A percentile compares a stretch with the other conserved stretches of the same genome.
Evolutionary conservation across 2,329 filamentous ascomycete genomes (phyloP).

Genomic region (Aspergillus novofumigatus): DNA sequence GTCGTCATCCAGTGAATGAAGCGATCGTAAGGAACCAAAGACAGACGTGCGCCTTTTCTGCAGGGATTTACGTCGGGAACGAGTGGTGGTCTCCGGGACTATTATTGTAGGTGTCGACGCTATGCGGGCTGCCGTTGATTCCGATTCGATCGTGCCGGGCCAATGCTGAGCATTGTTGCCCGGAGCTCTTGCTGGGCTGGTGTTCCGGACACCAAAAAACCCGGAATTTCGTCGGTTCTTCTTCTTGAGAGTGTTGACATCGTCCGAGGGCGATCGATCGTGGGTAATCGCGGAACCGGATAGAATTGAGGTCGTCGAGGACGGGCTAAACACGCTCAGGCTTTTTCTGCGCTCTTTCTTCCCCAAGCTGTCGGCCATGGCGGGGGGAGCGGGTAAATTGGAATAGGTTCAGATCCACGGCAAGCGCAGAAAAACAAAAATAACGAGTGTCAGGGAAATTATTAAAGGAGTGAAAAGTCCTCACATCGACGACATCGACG

Average conservation of each 20-base stretch:
- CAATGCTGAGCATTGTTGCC: slow-evolving; percentile 21
- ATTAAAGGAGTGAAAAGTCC: slow-evolving; percentile 7
- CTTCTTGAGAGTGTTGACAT: slow-evolving; percentile 30
- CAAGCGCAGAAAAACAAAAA: not conserved
- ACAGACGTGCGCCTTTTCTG: slow-evolving; percentile 51
- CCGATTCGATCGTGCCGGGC: slow-evolving; percentile 27
- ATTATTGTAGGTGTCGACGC: slow-evolving; percentile 18
- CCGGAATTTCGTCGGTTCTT: slow-evolving; percentile 35
- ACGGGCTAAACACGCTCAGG: slow-evolving; percentile 30
- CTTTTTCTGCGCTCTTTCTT: slow-evolving; percentile 36
- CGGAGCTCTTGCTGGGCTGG: slow-evolving; percentile 21
- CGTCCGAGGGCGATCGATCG: slow-evolving; percentile 36
- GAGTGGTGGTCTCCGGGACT: slow-evolving; percentile 26
- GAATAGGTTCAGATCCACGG: not conserved
- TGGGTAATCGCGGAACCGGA: slow-evolving; percentile 21
- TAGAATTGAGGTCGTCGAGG: slow-evolving; percentile 19
- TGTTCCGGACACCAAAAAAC: slow-evolving; percentile 32
- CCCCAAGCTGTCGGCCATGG: slow-evolving; percentile 29
- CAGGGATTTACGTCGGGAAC: slow-evolving; percentile 40
- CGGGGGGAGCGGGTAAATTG: slow-evolving; percentile 10
- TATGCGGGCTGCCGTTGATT: slow-evolving; percentile 17
- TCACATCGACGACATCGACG: slow-evolving; percentile 30
- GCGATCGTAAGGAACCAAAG: slow-evolving; percentile 55
- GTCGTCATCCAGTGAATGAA: slow-evolving; percentile 51
- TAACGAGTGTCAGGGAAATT: not conserved